Evolutionary conservation across 768 basidiomycete genomes (phyloP).

Genomic region (Mycena rosella): DNA sequence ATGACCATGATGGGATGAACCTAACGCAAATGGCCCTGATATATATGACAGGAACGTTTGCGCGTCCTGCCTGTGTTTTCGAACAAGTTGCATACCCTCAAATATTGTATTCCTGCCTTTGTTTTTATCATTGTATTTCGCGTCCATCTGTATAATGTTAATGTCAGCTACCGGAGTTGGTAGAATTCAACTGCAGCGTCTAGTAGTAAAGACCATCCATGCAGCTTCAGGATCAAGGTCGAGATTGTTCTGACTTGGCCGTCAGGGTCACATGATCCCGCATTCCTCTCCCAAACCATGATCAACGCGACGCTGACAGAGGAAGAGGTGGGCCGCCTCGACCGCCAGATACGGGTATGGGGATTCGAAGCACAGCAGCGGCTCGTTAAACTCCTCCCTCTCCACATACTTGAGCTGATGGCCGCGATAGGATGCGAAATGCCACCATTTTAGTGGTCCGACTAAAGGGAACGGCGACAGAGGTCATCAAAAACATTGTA

Average conservation of each 20-base stretch:
- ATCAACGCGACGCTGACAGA: slow-evolving; percentile 65
- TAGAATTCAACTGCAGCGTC: no score
- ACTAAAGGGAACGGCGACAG: slow-evolving; percentile 88
- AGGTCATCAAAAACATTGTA: slow-evolving; percentile 97
- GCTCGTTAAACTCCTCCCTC: slow-evolving; percentile 54
- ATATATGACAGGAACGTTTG: slow-evolving; percentile 18
- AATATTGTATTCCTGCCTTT: slow-evolving; percentile 29
- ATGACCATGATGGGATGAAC: slow-evolving; percentile 32
- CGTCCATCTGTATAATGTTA: slow-evolving; percentile 16
- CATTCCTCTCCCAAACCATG: slow-evolving; percentile 36
- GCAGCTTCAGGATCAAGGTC: no score
- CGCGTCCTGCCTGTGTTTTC: slow-evolving; percentile 22
- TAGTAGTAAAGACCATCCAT: no score
- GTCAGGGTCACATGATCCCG: slow-evolving; percentile 24
- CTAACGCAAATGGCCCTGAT: not conserved
- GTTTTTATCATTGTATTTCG: slow-evolving; percentile 31
- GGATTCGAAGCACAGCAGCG: slow-evolving; percentile 97
- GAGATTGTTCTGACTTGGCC: not conserved
- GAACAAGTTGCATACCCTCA: slow-evolving; percentile 26
- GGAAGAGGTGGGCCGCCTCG: slow-evolving; percentile 85
- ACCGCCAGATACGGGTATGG: slow-evolving; percentile 98
- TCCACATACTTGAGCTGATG: slow-evolving; percentile 39
- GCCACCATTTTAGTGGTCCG: slow-evolving; percentile 89
- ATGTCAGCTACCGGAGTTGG: not conserved
- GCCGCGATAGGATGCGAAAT: slow-evolving; percentile 84